Evolutionary conservation across 257 asterid genomes (phyloP).

Genomic region (Jacaranda copaia): DNA sequence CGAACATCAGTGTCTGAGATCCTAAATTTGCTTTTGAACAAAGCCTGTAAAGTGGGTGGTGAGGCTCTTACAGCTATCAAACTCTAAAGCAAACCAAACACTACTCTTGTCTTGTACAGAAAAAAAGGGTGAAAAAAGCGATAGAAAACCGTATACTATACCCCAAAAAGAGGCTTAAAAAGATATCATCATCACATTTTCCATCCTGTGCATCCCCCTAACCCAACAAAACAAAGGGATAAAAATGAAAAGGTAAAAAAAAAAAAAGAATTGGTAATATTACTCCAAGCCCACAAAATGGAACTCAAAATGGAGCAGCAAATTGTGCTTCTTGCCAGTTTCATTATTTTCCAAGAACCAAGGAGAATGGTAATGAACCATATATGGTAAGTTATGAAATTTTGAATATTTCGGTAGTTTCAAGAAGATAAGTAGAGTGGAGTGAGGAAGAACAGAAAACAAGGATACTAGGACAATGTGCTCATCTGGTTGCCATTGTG

Average conservation of each 20-base stretch:
- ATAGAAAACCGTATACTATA: conserved; percentile 23
- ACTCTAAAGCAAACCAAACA: too few species aligned
- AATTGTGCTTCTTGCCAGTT: background rate
- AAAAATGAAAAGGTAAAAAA: background rate
- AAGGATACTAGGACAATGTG: background rate
- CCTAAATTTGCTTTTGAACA: conserved; percentile 38
- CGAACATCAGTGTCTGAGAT: conserved; percentile 23
- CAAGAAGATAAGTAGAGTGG: conserved; percentile 38
- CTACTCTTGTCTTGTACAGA: background rate
- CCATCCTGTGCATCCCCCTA: conserved; percentile 13
- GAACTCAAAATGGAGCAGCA: conserved; percentile 28
- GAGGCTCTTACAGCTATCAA: too few species aligned
- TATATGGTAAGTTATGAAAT: background rate
- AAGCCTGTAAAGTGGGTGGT: conserved; percentile 36
- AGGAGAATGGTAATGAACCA: conserved; percentile 10
- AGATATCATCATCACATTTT: conserved; percentile 50
- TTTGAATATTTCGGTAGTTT: conserved; percentile 25
- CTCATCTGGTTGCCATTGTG: background rate
- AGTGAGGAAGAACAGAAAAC: background rate
- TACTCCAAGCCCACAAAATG: conserved; percentile 18
- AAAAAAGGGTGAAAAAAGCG: background rate
- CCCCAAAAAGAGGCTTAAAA: conserved; percentile 47
- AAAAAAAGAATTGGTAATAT: background rate
- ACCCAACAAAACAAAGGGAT: conserved; percentile 6
- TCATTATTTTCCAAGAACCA: conserved; percentile 28